Evolutionary conservation across 768 basidiomycete genomes (phyloP).

Genomic region (Albatrellus ellisii): DNA sequence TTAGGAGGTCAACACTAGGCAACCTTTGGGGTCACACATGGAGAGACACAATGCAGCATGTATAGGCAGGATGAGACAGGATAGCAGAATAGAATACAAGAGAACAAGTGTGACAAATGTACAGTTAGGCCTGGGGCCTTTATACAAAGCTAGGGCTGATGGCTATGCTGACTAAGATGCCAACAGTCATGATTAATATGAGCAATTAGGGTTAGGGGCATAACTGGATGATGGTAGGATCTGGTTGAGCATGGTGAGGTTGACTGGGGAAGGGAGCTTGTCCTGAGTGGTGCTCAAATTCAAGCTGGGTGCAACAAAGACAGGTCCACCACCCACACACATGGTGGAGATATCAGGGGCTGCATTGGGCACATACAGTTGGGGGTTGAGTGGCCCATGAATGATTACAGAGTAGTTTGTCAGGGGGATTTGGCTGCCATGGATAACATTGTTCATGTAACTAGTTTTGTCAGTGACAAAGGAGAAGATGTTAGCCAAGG

Average conservation of each 20-base stretch:
- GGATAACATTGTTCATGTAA: constrained; percentile 27
- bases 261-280: constrained; percentile 21
- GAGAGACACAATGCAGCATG: no score
- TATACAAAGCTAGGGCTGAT: no score
- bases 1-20: no score
- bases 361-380: constrained; percentile 28
- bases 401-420: constrained; percentile 29
- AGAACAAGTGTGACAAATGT: no score
- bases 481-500: constrained; percentile 36
- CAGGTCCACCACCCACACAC: constrained; percentile 30
- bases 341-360: constrained; percentile 27
- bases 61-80: no score
- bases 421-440: constrained; percentile 17
- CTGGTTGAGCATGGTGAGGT: constrained; percentile 22
- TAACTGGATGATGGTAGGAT: constrained; percentile 12
- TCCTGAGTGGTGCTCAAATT: constrained; percentile 22
- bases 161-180: no score
- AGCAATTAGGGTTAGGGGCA: neutral
- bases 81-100: no score
- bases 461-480: constrained; percentile 34
- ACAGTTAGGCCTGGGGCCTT: no score
- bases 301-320: constrained; percentile 23
- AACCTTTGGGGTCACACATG: no score
- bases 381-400: constrained; percentile 31
- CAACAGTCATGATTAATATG: no score